Base-by-base conservation (phyloP, 768 basidiomycete genomes). In the Lactifluus subvellereus region DNA sequence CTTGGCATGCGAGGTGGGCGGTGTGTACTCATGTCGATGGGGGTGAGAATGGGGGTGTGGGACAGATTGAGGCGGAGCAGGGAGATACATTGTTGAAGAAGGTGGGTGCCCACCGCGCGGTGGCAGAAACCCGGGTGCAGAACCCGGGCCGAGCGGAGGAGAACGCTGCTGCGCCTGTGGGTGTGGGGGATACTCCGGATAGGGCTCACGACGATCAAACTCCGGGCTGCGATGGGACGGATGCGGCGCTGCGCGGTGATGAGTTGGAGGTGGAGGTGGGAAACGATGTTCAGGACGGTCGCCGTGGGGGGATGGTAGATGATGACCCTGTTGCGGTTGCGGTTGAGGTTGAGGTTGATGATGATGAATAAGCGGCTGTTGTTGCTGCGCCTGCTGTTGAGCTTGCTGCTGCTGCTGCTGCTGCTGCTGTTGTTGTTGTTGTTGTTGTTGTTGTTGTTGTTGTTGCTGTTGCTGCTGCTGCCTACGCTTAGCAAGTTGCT, bases 401-500 rank as follows among this genome's bases (percentile, higher is more conserved):
- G 60, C 70, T 62, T 64, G 70, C 11, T 16, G 73, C 3, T 4
- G 65, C 45, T 69, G 73, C 66, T 70, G 27, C 27, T 27, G 27
- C 27, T 27, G 27, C 27, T 27, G 22, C 2, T 22, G 22, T 22
- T 69, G 71, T 53, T 71, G 72, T 13, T 68, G 43, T 67, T 59
- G 45, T 1, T 53, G 57, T 3, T 57, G 54, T 5, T 43, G 55
- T 67, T 55, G 55, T 64, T 58, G 42, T 1, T 52, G 62, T 16
- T 63, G 56, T 2, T 47, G 56, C 65, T 57, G 58, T 54, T 69
- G 73, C 66, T 71, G 67, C 53, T 69, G 71, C 55, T 72, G 72
- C 14, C 68, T 72, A 64, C 66, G 66, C 70, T 11, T 75, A 65
- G 3, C 69, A 69, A 69, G 76, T 69, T 81, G 81, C 68, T 85